Evolutionary conservation across 257 asterid genomes (phyloP).

Genomic region (Solanum megistacrolobum): DNA sequence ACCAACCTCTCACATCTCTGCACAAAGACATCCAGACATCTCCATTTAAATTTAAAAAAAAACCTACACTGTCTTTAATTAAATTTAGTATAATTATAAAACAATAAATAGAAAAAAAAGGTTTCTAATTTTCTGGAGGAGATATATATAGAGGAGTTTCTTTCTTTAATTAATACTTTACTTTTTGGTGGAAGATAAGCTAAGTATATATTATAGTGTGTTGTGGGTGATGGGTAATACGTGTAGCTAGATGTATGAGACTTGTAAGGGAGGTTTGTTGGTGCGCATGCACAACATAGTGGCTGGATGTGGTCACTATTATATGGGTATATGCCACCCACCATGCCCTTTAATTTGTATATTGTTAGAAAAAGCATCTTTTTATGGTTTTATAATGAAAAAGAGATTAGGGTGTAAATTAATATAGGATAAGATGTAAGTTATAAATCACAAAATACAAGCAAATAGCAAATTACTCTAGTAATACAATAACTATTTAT

Average conservation of each 20-base stretch:
- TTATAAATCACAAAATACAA: not conserved
- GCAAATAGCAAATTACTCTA: not conserved
- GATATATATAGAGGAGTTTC: not conserved
- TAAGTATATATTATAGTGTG: not conserved
- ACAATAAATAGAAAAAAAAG: not conserved
- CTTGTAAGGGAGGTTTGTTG: slow-evolving; percentile 39
- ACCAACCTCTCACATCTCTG: not conserved
- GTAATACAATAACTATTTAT: not conserved
- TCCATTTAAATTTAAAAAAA: not conserved
- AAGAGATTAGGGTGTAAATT: not conserved
- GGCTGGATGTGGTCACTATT: slow-evolving; percentile 28
- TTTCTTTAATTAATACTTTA: not conserved
- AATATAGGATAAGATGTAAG: not conserved
- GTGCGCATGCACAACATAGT: not conserved
- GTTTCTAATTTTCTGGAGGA: not conserved
- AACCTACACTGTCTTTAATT: not conserved
- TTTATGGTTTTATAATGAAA: not conserved
- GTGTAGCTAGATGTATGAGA: slow-evolving; percentile 48
- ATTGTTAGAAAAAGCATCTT: not conserved
- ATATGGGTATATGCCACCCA: slow-evolving; percentile 45
- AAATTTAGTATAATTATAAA: too few relatives aligned
- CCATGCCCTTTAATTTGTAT: not conserved
- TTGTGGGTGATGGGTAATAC: slow-evolving; percentile 1
- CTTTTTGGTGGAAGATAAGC: not conserved
- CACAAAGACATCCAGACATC: not conserved